A percentile compares a stretch with the other conserved stretches of the same genome.
Conservation (phyloP, 140 eudicot species). For the Anethum foeniculum region DNA sequence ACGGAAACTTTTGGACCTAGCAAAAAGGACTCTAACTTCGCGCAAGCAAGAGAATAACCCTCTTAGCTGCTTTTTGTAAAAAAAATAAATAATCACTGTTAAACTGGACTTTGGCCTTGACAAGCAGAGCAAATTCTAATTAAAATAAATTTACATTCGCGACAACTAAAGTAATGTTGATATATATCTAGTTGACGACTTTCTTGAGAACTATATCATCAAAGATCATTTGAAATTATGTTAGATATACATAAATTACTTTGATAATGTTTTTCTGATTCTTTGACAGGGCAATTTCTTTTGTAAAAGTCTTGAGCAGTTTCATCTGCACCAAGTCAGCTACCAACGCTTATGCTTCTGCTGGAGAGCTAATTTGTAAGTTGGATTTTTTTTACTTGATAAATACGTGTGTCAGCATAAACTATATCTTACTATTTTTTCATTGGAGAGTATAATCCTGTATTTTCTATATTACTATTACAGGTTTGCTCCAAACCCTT, state of each 20-base stretch:
- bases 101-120: background rate
- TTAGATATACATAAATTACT: background rate
- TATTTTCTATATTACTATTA: slow-evolving; percentile 14
- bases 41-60: background rate
- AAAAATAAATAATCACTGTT: background rate
- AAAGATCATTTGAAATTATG: background rate
- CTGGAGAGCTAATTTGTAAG: slow-evolving; percentile 72
- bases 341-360: slow-evolving; percentile 51
- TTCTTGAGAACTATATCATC: background rate
- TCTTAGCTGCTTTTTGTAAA: background rate
- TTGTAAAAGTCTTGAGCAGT: slow-evolving; percentile 32
- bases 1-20: too few relatives aligned
- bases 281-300: slow-evolving; percentile 51
- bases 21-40: too few relatives aligned
- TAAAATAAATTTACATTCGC: background rate
- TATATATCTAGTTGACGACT: background rate
- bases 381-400: background rate
- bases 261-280: background rate
- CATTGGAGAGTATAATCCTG: background rate
- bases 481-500: slow-evolving; percentile 66
- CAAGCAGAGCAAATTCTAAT: background rate
- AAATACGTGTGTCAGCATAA: background rate
- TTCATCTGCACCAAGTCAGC: slow-evolving; percentile 45
- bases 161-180: background rate
- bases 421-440: background rate